Conservation (phyloP, 148 eudicot species). For the Camellia japonica region DNA sequence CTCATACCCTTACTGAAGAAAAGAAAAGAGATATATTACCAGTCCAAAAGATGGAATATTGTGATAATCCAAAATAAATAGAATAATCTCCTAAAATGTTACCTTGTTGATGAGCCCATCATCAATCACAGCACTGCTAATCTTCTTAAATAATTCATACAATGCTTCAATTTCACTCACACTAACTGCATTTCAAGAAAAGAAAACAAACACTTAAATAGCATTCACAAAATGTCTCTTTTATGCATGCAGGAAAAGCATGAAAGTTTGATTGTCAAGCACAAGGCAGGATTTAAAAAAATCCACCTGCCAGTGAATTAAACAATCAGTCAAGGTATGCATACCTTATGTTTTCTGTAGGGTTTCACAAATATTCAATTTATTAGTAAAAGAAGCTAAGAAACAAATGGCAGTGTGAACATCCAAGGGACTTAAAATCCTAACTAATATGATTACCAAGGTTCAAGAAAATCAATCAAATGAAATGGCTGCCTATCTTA, state of each 20-base stretch:
- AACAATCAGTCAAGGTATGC: background rate
- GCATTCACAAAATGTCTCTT: background rate
- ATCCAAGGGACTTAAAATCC: too few species aligned
- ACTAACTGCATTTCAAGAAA: constrained; percentile 45
- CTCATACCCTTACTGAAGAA: background rate
- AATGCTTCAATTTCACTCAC: constrained; percentile 75
- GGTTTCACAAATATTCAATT: background rate
- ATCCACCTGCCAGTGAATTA: too few species aligned
- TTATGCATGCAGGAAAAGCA: background rate
- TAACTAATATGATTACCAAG: too few species aligned
- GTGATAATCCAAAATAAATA: background rate
- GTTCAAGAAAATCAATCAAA: too few species aligned
- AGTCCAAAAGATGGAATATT: background rate
- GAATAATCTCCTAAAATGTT: background rate
- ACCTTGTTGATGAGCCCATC: constrained; percentile 75
- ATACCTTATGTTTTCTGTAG: background rate
- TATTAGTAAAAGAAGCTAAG: background rate
- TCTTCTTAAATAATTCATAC: constrained; percentile 67
- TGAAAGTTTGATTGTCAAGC: background rate
- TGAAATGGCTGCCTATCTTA: too few species aligned
- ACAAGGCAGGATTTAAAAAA: background rate
- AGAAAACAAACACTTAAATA: background rate
- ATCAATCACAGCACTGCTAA: constrained; percentile 68
- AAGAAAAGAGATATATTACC: background rate
- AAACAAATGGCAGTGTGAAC: too few species aligned